Conservation (phyloP, 179 eudicot species). For the Patellifolia procumbens region DNA sequence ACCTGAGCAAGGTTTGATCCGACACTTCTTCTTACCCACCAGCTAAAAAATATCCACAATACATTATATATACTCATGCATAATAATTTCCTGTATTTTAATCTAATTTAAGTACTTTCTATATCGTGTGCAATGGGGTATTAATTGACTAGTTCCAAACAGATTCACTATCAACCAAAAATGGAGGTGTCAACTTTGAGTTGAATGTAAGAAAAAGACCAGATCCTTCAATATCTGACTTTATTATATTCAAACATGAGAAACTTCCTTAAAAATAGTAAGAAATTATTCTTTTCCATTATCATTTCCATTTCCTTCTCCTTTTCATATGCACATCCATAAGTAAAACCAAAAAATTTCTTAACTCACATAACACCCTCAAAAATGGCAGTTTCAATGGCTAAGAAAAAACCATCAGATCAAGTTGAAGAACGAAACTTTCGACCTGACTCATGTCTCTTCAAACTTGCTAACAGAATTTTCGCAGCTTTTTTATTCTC, state of each 20-base stretch:
- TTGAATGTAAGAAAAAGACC: not conserved
- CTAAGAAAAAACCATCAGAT: slow-evolving; percentile 39
- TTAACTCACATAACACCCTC: not conserved
- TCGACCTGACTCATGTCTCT: slow-evolving; percentile 21
- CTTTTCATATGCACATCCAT: not conserved
- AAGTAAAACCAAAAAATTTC: not conserved
- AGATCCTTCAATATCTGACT: slow-evolving; percentile 7
- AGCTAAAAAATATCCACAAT: too few relatives aligned
- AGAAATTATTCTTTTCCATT: not conserved
- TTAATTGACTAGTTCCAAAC: slow-evolving; percentile 5
- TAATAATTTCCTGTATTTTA: too few relatives aligned
- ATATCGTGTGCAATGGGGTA: too few relatives aligned
- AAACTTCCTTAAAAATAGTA: not conserved
- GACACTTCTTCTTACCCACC: too few relatives aligned
- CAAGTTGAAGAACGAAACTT: slow-evolving; percentile 17
- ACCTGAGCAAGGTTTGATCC: too few relatives aligned
- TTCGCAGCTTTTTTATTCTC: slow-evolving; percentile 36
- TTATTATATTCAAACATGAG: not conserved
- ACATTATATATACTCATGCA: too few relatives aligned
- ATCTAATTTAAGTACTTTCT: too few relatives aligned
- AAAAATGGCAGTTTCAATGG: slow-evolving; percentile 26
- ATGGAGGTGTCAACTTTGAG: too few relatives aligned
- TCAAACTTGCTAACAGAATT: slow-evolving; percentile 28
- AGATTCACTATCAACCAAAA: not conserved
- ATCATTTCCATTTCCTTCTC: not conserved